These are phyloP conservation scores for Populus hybrid DNA, from an alignment of 441 rosid species.

Conservation along the genomic window DNA sequence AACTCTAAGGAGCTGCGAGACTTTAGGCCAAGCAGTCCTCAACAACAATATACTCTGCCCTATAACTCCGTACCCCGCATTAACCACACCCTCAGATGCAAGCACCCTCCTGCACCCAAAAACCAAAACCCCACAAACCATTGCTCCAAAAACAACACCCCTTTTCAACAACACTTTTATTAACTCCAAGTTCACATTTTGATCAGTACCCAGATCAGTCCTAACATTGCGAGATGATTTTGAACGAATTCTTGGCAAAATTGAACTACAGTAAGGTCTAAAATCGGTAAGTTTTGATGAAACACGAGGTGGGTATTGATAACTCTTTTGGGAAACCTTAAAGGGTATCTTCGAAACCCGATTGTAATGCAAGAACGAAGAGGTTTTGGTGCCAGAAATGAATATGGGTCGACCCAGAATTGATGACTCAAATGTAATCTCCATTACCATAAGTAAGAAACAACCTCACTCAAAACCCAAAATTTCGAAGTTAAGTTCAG, in stretches of 20 bases:
- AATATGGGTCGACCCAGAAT: conserved; percentile 44
- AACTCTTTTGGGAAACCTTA: conserved; percentile 25
- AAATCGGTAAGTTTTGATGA: conserved; percentile 19
- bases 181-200: conserved; percentile 28
- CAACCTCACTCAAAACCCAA: conserved; percentile 4
- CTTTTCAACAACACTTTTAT: conserved; percentile 44
- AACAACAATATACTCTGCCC: conserved; percentile 60
- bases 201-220: conserved; percentile 28
- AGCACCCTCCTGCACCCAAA: conserved; percentile 61
- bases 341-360: conserved; percentile 38
- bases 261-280: conserved; percentile 12
- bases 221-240: conserved; percentile 31
- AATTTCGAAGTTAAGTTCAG: not conserved
- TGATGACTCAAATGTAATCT: conserved; percentile 53
- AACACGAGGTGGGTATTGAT: conserved; percentile 24
- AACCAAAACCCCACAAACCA: conserved; percentile 58
- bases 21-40: conserved; percentile 76
- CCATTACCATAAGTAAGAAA: conserved; percentile 24
- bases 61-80: conserved; percentile 79
- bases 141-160: conserved; percentile 58
- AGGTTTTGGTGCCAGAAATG: conserved; percentile 30
- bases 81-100: conserved; percentile 65
- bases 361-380: conserved; percentile 31
- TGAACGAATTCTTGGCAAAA: conserved; percentile 22
- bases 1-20: conserved; percentile 67